Evolutionary conservation across 225 moss, liverwort and hornwort genomes (phyloP), one percentile per base, ranked within the genome.

Genomic region (Antitrichia curtipendula): DNA sequence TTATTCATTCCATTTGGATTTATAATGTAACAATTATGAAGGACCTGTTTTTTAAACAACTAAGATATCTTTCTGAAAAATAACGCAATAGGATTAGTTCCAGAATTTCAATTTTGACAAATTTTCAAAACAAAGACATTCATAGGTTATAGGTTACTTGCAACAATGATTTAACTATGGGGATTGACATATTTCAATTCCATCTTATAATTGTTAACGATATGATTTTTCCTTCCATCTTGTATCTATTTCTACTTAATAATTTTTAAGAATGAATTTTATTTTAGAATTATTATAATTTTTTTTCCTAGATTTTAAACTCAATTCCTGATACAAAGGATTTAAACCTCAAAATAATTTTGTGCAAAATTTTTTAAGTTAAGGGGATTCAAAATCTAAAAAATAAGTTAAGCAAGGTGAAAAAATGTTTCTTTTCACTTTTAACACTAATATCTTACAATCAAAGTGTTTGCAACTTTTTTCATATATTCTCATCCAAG

Each of bases 31-130:
- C 28, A 71, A 0, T 28, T 43, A 16, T 25, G 28, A 41, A 25
- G 23, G 27, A 27, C 16, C 27, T 43, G 1, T 27, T 43, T 41
- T 12, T 7, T 4, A 3, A 14, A 25, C 25, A 14, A 25, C 25
- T 0, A 0, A 7, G 23, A 70, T 15, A 43, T 43, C 5, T 41
- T 27, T 0, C 0, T 43, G 0, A 9, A 27, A n/a, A n/a, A n/a
- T n/a, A n/a, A n/a, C n/a, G n/a, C n/a, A n/a, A 16, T 7, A 4
- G 0, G 3, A 9, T 16, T 15, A 27, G 6, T 16, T 45, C 1
- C 2, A 8, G 3, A 24, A 24, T n/a, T n/a, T 69, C 13, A 40
- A 69, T 40, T 69, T 69, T 38, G 24, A 13, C 2, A n/a, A 13
- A 2, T 12, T 40, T 68, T 40, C 13, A 38, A 40, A 27, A 38